Conservation (phyloP, 192 early-diverging fungal species). For the Jimgerdemannia lactiflua region DNA sequence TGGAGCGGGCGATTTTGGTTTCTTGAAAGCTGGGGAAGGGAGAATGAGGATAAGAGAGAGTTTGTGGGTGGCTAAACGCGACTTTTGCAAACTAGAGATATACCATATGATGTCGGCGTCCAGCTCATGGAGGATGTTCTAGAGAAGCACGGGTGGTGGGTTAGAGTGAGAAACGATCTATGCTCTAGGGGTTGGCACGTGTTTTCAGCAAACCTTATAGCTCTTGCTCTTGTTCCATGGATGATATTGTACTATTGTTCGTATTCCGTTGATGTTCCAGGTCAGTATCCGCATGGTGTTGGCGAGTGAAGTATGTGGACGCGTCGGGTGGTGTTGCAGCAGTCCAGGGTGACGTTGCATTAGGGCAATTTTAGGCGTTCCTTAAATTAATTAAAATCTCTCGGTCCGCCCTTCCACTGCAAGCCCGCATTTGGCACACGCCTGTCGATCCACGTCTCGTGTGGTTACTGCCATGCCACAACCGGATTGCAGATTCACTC, state of each 20-base stretch:
- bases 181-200: not conserved
- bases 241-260: constrained; percentile 45
- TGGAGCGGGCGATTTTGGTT: constrained; percentile 60
- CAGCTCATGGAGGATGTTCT: constrained; percentile 17
- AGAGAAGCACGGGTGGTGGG: not conserved
- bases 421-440: too few relatives aligned
- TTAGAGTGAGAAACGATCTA: not conserved
- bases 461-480: too few relatives aligned
- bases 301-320: not conserved
- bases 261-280: constrained; percentile 61
- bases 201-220: constrained; percentile 25
- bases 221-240: constrained; percentile 50
- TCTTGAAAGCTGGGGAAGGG: constrained; percentile 69
- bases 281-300: constrained; percentile 52
- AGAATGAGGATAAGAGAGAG: not conserved
- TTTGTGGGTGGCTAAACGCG: not conserved
- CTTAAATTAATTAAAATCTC: too few relatives aligned
- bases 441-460: too few relatives aligned
- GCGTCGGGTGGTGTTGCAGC: not conserved
- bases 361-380: too few relatives aligned
- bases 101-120: constrained; percentile 19
- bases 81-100: not conserved
- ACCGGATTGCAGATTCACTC: too few relatives aligned
- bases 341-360: not conserved
- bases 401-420: too few relatives aligned